phyloP scores from a whole-genome alignment of 1,139 yeast species.

The Yamadazyma kanchanaburiensis region DNA sequence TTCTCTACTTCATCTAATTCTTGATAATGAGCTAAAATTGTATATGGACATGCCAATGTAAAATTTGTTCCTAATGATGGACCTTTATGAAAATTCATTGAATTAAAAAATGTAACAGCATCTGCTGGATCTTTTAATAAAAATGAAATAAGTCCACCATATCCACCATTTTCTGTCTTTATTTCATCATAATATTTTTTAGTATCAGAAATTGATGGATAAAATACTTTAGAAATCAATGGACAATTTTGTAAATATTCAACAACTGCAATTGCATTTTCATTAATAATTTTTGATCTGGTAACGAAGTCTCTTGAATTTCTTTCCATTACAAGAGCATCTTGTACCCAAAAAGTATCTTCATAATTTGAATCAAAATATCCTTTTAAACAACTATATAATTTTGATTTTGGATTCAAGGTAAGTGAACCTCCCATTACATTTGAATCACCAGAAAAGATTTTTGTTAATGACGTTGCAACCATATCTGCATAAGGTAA shows the following conservation, averaged over 20 bases:
- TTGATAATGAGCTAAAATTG: constrained; percentile 81
- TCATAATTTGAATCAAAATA: constrained; percentile 57
- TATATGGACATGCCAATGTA: constrained; percentile 88
- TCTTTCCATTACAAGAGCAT: constrained; percentile 86
- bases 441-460: constrained; percentile 91
- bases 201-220: constrained; percentile 62
- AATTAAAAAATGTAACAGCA: constrained; percentile 74
- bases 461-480: constrained; percentile 85
- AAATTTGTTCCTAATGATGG: constrained; percentile 94
- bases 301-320: constrained; percentile 84
- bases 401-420: constrained; percentile 62
- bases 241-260: constrained; percentile 46
- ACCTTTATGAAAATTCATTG: constrained; percentile 77
- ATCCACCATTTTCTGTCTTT: constrained; percentile 74
- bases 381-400: constrained; percentile 50
- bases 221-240: constrained; percentile 60
- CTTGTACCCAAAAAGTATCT: constrained; percentile 88
- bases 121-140: constrained; percentile 63
- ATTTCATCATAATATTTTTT: constrained; percentile 67
- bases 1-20: constrained; percentile 79
- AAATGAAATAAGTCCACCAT: constrained; percentile 86
- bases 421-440: constrained; percentile 93
- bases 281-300: constrained; percentile 66
- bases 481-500: constrained; percentile 81
- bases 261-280: constrained; percentile 57